A percentile compares a stretch with the other conserved stretches of the same genome.
These are phyloP conservation scores for Didymellaceae sp. DNA, from an alignment of 2,329 filamentous ascomycete genomes.

Conservation along the genomic window DNA sequence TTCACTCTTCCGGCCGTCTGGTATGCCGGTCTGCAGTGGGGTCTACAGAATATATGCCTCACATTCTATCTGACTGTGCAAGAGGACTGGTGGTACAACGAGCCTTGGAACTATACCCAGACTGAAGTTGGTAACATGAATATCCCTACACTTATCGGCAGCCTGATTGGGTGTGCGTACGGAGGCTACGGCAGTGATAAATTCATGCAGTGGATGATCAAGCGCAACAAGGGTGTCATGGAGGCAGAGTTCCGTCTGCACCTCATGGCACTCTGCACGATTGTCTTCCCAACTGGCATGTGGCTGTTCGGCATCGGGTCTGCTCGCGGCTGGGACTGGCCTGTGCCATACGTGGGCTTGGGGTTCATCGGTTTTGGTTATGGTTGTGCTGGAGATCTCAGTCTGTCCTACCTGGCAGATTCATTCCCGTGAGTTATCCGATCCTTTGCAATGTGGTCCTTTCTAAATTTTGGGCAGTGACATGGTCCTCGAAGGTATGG, in stretches of 20 bases:
- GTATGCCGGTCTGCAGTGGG: slow-evolving; percentile 66
- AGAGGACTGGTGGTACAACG: slow-evolving; percentile 62
- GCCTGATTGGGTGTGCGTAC: slow-evolving; percentile 63
- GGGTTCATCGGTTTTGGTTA: slow-evolving; percentile 67
- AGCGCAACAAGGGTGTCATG: slow-evolving; percentile 60
- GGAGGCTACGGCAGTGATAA: slow-evolving; percentile 64
- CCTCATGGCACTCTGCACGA: slow-evolving; percentile 58
- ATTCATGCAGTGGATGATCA: slow-evolving; percentile 63
- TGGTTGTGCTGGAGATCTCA: slow-evolving; percentile 63
- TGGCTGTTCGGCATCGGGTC: slow-evolving; percentile 62
- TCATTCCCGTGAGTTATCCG: slow-evolving; percentile 23
- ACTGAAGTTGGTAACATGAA: slow-evolving; percentile 65
- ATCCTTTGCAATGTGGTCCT: background rate
- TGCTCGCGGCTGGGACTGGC: slow-evolving; percentile 60
- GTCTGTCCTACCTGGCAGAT: slow-evolving; percentile 25
- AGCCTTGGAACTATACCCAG: slow-evolving; percentile 63
- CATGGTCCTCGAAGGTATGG: slow-evolving; percentile 31
- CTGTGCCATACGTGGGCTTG: slow-evolving; percentile 61
- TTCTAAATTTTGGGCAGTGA: slow-evolving; percentile 14
- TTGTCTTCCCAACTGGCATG: slow-evolving; percentile 60
- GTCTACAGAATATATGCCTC: slow-evolving; percentile 65
- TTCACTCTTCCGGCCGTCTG: slow-evolving; percentile 65
- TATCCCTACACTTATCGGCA: slow-evolving; percentile 62
- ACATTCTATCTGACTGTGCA: slow-evolving; percentile 66
- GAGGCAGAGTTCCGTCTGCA: slow-evolving; percentile 63